These are phyloP conservation scores for Penicillium sp. DNA, from an alignment of 2,329 filamentous ascomycete species.

Conservation along the genomic window DNA sequence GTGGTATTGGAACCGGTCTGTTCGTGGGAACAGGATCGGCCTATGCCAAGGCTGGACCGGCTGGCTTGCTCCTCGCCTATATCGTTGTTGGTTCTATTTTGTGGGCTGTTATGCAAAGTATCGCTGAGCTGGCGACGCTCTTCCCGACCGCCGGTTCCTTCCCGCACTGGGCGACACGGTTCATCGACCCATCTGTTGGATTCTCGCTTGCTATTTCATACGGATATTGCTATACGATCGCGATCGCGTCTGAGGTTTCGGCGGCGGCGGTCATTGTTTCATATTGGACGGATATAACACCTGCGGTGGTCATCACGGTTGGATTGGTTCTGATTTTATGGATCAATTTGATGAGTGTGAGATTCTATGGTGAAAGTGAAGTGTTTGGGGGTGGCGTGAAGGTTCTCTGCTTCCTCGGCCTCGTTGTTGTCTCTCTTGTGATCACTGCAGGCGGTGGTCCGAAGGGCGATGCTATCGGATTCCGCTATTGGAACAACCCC, in stretches of 20 bases:
- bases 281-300: conserved; percentile 70
- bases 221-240: conserved; percentile 87
- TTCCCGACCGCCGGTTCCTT: conserved; percentile 91
- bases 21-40: conserved; percentile 80
- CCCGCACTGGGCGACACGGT: conserved; percentile 84
- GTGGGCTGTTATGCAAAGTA: conserved; percentile 84
- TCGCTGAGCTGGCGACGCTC: conserved; percentile 87
- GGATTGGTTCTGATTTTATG: conserved; percentile 31
- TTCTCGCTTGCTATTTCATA: conserved; percentile 75
- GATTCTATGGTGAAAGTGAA: conserved; percentile 36
- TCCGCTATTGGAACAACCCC: conserved; percentile 38
- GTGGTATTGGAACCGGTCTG: conserved; percentile 66
- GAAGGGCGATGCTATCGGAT: conserved; percentile 33
- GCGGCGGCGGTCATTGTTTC: conserved; percentile 81
- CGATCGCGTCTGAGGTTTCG: conserved; percentile 73
- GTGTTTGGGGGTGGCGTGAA: conserved; percentile 35
- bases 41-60: conserved; percentile 71
- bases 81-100: conserved; percentile 71
- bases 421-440: conserved; percentile 34
- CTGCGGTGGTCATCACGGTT: conserved; percentile 68
- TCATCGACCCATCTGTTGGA: conserved; percentile 87
- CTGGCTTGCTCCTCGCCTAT: conserved; percentile 67
- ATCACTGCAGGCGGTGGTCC: conserved; percentile 37
- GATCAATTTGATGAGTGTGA: conserved; percentile 35
- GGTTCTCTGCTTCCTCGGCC: conserved; percentile 32